Conservation (phyloP, 2,329 filamentous ascomycete genomes). For the Leptosphaerulina australis region DNA sequence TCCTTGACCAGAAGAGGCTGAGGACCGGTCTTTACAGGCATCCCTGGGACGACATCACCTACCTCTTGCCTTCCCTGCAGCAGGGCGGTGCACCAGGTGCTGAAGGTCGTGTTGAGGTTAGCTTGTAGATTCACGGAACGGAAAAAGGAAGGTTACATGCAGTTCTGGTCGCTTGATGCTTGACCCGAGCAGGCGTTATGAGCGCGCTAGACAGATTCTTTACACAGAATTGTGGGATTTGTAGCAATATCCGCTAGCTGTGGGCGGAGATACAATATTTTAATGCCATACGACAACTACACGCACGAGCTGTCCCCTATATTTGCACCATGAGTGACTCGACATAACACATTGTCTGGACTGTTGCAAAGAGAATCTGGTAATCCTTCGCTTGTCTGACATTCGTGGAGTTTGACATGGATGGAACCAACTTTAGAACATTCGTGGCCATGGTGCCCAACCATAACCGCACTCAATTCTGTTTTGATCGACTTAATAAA, state of each 20-base stretch:
- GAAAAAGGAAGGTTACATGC: constrained; percentile 37
- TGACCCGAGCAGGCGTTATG: constrained; percentile 39
- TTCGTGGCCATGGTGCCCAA: too few species aligned
- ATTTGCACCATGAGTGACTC: not conserved
- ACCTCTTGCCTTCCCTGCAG: constrained; percentile 49
- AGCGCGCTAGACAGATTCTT: constrained; percentile 39
- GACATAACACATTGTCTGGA: not conserved
- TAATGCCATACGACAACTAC: constrained; percentile 36
- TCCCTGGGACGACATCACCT: constrained; percentile 74
- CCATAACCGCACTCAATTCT: too few species aligned
- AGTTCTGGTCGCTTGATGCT: constrained; percentile 31
- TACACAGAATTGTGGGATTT: constrained; percentile 30
- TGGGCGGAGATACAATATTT: constrained; percentile 41
- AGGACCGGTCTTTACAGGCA: constrained; percentile 96
- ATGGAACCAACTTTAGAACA: too few species aligned
- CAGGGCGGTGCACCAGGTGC: constrained; percentile 47
- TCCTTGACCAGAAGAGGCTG: constrained; percentile 99
- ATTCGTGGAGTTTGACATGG: too few species aligned
- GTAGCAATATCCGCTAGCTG: constrained; percentile 43
- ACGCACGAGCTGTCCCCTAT: not conserved
- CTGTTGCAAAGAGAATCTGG: not conserved
- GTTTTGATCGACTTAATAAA: too few species aligned
- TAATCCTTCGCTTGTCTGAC: too few species aligned
- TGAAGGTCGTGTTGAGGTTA: constrained; percentile 52
- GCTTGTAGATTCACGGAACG: constrained; percentile 41